Evolutionary conservation across 164 flowering plant species (phyloP), one percentile per base, ranked within the genome.

Genomic region (Magnolia sinica): DNA sequence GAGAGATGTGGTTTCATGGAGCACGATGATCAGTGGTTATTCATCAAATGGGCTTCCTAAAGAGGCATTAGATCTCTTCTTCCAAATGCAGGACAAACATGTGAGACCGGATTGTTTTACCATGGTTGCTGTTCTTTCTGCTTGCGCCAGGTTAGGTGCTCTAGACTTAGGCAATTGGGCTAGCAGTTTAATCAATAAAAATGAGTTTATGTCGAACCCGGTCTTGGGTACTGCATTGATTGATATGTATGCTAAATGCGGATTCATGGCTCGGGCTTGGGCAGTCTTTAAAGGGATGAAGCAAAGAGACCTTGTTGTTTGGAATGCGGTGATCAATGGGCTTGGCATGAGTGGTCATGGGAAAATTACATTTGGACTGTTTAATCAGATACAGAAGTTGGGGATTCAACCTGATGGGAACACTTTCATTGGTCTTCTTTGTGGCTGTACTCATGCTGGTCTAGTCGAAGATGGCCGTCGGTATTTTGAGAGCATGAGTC

Each of bases 241-340:
- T n/a, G 91, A 91, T 79, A 86, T 89, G 92, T 89, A 89, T 83
- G 83, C 91, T 13, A 88, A 89, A 80, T 91, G 91, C 79, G 92
- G 95, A 13, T 80, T 79, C 51, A 63, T 77, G 74, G 11, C 20
- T 71, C 75, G 13, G 23, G 85, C 83, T 0, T 83, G 83, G 85
- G 71, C 59, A 20, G 73, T 77, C 69, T 83, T 81, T 70, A 24
- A 76, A 50, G 78, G 13, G 31, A 83, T 83, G 83, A 64, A 72
- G 76, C 78, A 83, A 72, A 81, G 49, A 71, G 85, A 83, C 68
- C 14, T 77, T 68, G 80, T 83, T 29, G 83, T 83, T 13, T 83
- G 82, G 86, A 83, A 81, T 77, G 82, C 86, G 9, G 67, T 79
- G 63, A 79, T 83, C 50, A 75, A 77, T 59, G 86, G 81, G 23